These are phyloP conservation scores for Pleurostoma richardsiae DNA, from an alignment of 2,329 filamentous ascomycete genomes.

Conservation along the genomic window DNA sequence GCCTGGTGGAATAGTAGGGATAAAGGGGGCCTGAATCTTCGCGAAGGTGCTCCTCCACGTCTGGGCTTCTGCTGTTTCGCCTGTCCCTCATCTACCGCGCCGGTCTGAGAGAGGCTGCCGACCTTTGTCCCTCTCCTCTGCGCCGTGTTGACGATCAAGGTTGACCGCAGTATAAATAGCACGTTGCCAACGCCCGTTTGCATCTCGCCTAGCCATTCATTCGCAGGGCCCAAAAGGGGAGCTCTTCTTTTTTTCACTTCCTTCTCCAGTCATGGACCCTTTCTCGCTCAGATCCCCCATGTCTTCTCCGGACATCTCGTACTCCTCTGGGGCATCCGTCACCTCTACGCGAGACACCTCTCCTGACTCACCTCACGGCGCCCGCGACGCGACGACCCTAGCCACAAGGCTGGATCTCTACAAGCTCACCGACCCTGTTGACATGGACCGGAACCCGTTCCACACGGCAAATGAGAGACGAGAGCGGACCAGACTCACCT, in stretches of 20 bases:
- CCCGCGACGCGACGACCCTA: background rate
- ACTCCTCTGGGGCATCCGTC: slow-evolving; percentile 18
- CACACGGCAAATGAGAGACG: background rate
- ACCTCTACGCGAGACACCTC: slow-evolving; percentile 19
- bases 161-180: slow-evolving; percentile 18
- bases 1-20: slow-evolving; percentile 1
- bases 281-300: slow-evolving; percentile 1
- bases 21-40: slow-evolving; percentile 3
- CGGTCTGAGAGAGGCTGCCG: slow-evolving; percentile 1
- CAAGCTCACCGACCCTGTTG: background rate
- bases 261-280: background rate
- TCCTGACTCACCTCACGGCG: slow-evolving; percentile 10
- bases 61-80: slow-evolving; percentile 4
- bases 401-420: background rate
- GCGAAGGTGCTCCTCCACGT: slow-evolving; percentile 6
- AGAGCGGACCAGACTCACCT: background rate
- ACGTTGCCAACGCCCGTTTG: slow-evolving; percentile 21
- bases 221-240: background rate
- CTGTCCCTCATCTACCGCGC: slow-evolving; percentile 4
- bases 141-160: slow-evolving; percentile 9
- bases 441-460: background rate
- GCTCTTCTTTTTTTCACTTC: background rate
- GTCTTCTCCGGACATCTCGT: slow-evolving; percentile 14
- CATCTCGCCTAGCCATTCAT: slow-evolving; percentile 3
- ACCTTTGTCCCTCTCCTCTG: slow-evolving; percentile 3